phyloP scores from a whole-genome alignment of 163 green algal genomes.

The Prototheca stagnorum region DNA sequence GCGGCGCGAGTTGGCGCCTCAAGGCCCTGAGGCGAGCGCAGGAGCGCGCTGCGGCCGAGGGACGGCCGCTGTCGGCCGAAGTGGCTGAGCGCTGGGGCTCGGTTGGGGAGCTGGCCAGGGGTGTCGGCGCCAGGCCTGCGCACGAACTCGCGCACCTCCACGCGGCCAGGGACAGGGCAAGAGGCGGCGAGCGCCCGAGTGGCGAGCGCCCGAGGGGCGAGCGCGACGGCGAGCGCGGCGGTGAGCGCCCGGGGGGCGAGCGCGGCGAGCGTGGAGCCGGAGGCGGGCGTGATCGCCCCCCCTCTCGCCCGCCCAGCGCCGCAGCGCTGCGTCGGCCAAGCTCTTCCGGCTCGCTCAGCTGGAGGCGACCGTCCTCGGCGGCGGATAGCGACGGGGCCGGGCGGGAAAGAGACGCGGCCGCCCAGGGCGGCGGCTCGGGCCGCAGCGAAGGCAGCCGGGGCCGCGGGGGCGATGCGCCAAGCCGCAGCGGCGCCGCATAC shows the following conservation, averaged over 20 bases:
- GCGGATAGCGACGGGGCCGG: not conserved
- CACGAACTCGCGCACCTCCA: slow-evolving; percentile 38
- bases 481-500: not conserved
- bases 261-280: slow-evolving; percentile 27
- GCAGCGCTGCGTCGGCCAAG: slow-evolving; percentile 31
- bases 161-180: slow-evolving; percentile 21
- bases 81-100: slow-evolving; percentile 53
- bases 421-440: not conserved
- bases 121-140: slow-evolving; percentile 24
- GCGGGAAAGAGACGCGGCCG: too few species aligned
- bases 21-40: slow-evolving; percentile 70
- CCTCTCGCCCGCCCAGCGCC: too few species aligned
- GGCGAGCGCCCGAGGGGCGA: not conserved
- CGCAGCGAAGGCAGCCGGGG: not conserved
- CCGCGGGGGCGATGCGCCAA: not conserved
- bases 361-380: not conserved
- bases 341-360: slow-evolving; percentile 1
- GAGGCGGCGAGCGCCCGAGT: slow-evolving; percentile 2
- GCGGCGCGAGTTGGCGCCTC: slow-evolving; percentile 69
- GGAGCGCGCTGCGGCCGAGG: slow-evolving; percentile 29
- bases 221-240: not conserved
- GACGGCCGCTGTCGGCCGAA: slow-evolving; percentile 25
- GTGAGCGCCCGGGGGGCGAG: not conserved
- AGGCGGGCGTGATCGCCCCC: too few species aligned
- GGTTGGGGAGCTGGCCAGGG: slow-evolving; percentile 27